Conservation (phyloP, 2,329 filamentous ascomycete species). For the Aspergillus japonicus region DNA sequence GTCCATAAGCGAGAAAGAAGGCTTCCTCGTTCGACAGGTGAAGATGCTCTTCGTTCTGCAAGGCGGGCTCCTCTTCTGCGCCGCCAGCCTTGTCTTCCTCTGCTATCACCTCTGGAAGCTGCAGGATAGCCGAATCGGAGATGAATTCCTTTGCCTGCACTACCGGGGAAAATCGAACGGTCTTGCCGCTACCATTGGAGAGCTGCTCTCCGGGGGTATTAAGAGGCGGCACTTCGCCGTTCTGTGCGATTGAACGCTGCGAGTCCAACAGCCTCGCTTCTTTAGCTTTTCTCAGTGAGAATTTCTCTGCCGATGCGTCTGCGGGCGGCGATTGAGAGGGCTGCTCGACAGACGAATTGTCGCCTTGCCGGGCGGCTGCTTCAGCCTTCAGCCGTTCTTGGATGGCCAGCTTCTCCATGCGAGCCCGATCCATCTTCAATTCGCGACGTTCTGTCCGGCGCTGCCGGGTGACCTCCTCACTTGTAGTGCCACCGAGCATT, state of each 20-base stretch:
- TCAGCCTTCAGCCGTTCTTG: slow-evolving; percentile 66
- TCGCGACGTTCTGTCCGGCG: slow-evolving; percentile 77
- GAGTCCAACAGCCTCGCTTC: slow-evolving; percentile 29
- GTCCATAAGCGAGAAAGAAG: slow-evolving; percentile 80
- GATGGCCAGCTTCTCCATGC: slow-evolving; percentile 79
- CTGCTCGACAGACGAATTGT: slow-evolving; percentile 14
- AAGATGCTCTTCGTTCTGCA: slow-evolving; percentile 73
- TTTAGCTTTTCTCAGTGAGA: slow-evolving; percentile 35
- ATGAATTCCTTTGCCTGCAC: slow-evolving; percentile 64
- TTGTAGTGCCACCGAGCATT: slow-evolving; percentile 65
- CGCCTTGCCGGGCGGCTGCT: slow-evolving; percentile 34
- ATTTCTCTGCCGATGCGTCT: slow-evolving; percentile 29
- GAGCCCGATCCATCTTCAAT: slow-evolving; percentile 89
- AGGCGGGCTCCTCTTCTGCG: slow-evolving; percentile 21
- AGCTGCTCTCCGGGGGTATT: slow-evolving; percentile 13
- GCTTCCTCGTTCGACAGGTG: slow-evolving; percentile 88
- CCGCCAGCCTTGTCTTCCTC: slow-evolving; percentile 13
- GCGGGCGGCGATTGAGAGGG: slow-evolving; percentile 11
- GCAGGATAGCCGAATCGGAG: slow-evolving; percentile 22
- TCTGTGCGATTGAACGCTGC: slow-evolving; percentile 20
- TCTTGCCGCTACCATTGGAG: slow-evolving; percentile 48
- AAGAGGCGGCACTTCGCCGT: slow-evolving; percentile 6
- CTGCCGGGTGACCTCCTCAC: slow-evolving; percentile 74
- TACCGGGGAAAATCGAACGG: slow-evolving; percentile 67
- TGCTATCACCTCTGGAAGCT: slow-evolving; percentile 15